Evolutionary conservation across 495 filamentous ascomycete species (phyloP), one percentile per base, ranked within the genome.

Genomic region (Tuber microsphaerosporum): DNA sequence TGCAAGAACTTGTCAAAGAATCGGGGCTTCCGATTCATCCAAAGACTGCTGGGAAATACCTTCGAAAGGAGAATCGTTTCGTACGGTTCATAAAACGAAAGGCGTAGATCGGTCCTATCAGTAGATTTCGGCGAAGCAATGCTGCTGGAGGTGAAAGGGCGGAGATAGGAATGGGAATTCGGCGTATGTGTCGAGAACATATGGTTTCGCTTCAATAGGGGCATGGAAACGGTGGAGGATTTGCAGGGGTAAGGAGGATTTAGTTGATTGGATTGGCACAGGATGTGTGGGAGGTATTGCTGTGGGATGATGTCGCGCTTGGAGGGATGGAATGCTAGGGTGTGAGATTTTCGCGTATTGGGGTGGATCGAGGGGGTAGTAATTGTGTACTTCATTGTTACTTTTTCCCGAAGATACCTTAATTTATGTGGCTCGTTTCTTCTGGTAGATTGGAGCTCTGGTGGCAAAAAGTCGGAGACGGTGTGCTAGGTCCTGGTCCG

Each of bases 41-140:
- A 2, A 74, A 74, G 31, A 70, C 65, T 16, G 73, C 65, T 12
- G 65, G 41, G 20, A 74, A 71, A 74, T 65, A 65, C 31, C 56
- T 65, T 65, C 56, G 56, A 19, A 65, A 65, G 26, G 56, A 65
- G 56, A 65, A 65, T 34, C 56, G 56, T 31, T 65, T 65, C 56
- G 56, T 65, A 14, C 56, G 56, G 5, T 65, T 65, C 26, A 65
- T 65, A 65, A 65, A 65, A 17, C 56, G 56, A 7, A 34, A 65
- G 56, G 26, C 56, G 14, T 65, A 65, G 56, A 65, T 65, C 56
- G 26, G 34, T 19, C 31, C 9, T 65, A 17, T 65, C 14, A 34
- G 56, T 65, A 1, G 26, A 65, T 65, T 65, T 31, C 10, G 51
- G n/a, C 26, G 56, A 16, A 34, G 12, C 26, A 19, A 14, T 8